Evolutionary conservation across 2,329 filamentous ascomycete genomes (phyloP).

Genomic region (Apiospora hydei): DNA sequence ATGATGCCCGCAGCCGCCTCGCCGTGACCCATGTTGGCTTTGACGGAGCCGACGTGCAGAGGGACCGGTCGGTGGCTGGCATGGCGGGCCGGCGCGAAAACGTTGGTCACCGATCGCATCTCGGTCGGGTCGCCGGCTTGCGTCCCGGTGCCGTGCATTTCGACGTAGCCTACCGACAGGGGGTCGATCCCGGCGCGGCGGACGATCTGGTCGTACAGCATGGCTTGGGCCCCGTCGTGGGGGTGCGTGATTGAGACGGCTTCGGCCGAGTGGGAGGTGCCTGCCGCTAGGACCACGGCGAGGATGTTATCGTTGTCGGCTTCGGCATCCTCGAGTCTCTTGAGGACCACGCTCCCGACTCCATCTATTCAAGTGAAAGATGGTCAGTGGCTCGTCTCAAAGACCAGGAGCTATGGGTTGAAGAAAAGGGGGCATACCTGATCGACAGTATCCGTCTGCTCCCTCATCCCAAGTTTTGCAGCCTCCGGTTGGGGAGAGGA

Average conservation of each 20-base stretch:
- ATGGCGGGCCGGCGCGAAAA: conserved; percentile 56
- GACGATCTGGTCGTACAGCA: background rate
- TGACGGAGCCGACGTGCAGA: conserved; percentile 55
- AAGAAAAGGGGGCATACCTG: conserved; percentile 2
- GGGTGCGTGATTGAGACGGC: conserved; percentile 77
- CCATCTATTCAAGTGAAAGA: conserved; percentile 24
- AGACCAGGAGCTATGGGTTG: accelerated
- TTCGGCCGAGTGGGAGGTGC: conserved; percentile 76
- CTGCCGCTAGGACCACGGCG: conserved; percentile 53
- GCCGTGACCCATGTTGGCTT: conserved; percentile 56
- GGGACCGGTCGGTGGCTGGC: conserved; percentile 30
- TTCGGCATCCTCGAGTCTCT: conserved; percentile 34
- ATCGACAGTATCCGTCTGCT: conserved; percentile 61
- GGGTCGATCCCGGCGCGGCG: conserved; percentile 53
- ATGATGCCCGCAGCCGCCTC: conserved; percentile 50
- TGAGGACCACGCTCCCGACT: conserved; percentile 35
- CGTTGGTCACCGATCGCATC: conserved; percentile 65
- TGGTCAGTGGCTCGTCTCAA: background rate
- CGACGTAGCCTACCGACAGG: conserved; percentile 65
- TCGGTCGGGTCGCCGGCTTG: conserved; percentile 74
- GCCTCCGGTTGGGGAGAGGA: conserved; percentile 57
- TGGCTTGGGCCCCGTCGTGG: conserved; percentile 58
- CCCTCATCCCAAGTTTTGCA: conserved; percentile 68
- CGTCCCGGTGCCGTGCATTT: conserved; percentile 76
- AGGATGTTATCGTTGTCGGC: conserved; percentile 40